phyloP scores from a whole-genome alignment of 441 rosid genomes.

The Erodium texanum region DNA sequence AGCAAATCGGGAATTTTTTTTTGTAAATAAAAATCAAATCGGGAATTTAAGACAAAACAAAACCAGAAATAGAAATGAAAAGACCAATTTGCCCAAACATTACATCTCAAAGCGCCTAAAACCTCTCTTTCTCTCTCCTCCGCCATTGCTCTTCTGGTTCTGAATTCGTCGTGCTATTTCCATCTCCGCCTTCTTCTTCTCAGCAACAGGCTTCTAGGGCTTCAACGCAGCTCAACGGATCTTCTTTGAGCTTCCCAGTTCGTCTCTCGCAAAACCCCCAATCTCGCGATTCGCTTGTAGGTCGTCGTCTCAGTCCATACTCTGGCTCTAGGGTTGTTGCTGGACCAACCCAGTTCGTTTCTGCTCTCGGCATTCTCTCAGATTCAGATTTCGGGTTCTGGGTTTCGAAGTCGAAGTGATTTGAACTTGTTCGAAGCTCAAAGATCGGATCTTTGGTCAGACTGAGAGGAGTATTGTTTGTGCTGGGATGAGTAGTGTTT shows the following conservation, averaged over 20 bases:
- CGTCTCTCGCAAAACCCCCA: background rate
- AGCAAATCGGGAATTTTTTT: background rate
- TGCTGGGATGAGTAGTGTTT: constrained; percentile 63
- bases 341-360: background rate
- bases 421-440: background rate
- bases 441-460: background rate
- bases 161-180: background rate
- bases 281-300: background rate
- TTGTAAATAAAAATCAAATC: no score
- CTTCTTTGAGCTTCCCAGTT: background rate
- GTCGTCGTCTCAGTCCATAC: background rate
- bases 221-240: background rate
- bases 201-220: constrained; percentile 1
- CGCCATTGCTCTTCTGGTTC: background rate
- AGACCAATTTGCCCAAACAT: no score
- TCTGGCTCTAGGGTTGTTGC: background rate
- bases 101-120: background rate
- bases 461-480: background rate
- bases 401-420: background rate
- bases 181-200: no score
- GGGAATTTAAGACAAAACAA: background rate
- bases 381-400: background rate
- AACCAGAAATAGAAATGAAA: no score
- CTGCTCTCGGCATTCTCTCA: constrained; percentile 1
- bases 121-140: background rate